These are phyloP conservation scores for Raddia guianensis DNA, from an alignment of 176 grass and related monocot species.

Conservation along the genomic window DNA sequence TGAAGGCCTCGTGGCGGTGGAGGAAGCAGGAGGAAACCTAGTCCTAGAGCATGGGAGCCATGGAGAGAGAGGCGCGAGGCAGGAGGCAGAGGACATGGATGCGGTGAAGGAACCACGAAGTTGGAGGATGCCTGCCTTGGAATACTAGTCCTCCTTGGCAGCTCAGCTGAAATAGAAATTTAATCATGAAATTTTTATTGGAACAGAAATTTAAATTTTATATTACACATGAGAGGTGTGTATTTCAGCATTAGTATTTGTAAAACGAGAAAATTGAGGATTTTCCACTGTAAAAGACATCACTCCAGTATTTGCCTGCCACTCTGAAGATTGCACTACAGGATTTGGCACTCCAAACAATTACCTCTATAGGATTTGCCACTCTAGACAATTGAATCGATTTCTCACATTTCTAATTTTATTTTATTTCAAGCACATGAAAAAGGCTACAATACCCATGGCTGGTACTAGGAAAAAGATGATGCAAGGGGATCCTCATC, in stretches of 20 bases:
- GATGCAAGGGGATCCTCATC: too few relatives aligned
- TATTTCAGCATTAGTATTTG: background rate
- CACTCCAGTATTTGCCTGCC: too few relatives aligned
- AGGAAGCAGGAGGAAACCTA: background rate
- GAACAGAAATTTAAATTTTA: background rate
- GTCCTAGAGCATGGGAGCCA: constrained; percentile 2
- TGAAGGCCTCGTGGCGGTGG: background rate
- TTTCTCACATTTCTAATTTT: too few relatives aligned
- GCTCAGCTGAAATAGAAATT: background rate
- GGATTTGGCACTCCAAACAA: too few relatives aligned
- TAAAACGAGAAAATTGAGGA: background rate
- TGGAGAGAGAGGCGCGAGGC: constrained; percentile 23
- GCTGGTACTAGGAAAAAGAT: too few relatives aligned
- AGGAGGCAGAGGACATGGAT: constrained; percentile 46
- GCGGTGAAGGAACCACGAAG: constrained; percentile 10
- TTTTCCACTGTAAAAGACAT: too few relatives aligned
- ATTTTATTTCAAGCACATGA: too few relatives aligned
- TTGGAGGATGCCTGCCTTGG: background rate
- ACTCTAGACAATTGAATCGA: too few relatives aligned
- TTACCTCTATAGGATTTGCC: too few relatives aligned
- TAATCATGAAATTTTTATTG: background rate
- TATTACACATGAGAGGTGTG: background rate
- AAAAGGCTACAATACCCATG: too few relatives aligned
- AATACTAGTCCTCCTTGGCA: too few relatives aligned
- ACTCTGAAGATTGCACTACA: too few relatives aligned